Conservation (phyloP, 2,329 filamentous ascomycete genomes). For the Pyricularia grisea region DNA sequence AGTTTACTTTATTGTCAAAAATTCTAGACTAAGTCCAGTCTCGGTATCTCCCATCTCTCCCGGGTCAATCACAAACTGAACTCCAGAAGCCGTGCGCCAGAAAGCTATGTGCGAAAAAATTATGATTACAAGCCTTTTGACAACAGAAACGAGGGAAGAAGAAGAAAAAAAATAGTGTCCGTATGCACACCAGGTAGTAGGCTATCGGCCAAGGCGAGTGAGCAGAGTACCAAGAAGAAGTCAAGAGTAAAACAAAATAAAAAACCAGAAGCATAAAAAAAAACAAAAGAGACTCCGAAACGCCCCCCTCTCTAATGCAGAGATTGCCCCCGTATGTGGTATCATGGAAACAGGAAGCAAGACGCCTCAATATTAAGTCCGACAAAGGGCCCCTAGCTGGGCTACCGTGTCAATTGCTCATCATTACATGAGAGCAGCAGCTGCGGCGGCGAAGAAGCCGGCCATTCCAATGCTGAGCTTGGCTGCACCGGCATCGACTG, state of each 20-base stretch:
- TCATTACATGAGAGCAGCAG: conserved; percentile 2
- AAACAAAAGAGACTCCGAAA: neutral
- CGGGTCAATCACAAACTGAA: neutral
- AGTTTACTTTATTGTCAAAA: neutral
- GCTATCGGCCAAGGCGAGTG: neutral
- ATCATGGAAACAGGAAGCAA: neutral
- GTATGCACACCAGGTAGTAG: neutral
- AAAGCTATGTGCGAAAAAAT: neutral
- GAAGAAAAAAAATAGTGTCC: neutral
- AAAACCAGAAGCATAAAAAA: neutral
- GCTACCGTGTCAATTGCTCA: neutral
- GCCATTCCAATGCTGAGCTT: conserved; percentile 1
- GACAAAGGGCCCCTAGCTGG: neutral
- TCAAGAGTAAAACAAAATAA: neutral
- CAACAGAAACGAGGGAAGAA: neutral
- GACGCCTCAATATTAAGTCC: neutral
- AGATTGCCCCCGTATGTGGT: neutral
- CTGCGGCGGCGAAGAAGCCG: conserved; percentile 1
- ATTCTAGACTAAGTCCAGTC: neutral
- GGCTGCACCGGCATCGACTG: neutral
- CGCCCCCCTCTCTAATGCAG: neutral
- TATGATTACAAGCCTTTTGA: neutral
- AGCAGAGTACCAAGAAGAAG: neutral
- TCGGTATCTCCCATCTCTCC: neutral
- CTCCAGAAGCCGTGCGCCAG: neutral